Evolutionary conservation across 1,284 basidiomycete genomes (phyloP).

Genomic region (Trichosporon asahii): DNA sequence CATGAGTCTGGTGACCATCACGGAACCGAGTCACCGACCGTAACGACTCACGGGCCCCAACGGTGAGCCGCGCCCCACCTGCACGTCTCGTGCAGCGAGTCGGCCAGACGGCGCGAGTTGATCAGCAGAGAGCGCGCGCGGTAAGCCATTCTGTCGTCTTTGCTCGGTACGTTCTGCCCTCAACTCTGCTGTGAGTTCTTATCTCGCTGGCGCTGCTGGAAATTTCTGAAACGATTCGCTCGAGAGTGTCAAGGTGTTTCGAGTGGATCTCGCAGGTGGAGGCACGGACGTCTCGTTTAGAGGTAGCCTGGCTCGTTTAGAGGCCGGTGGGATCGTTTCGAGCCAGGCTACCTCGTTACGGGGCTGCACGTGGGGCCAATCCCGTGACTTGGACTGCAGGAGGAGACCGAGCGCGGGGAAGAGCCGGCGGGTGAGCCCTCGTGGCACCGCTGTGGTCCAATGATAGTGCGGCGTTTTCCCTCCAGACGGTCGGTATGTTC

Average conservation of each 20-base stretch:
- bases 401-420: neutral
- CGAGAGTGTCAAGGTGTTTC: neutral
- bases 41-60: conserved; percentile 16
- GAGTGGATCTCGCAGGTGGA: neutral
- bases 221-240: neutral
- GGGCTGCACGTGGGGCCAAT: neutral
- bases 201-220: neutral
- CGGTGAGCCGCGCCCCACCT: conserved; percentile 31
- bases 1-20: neutral
- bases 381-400: neutral
- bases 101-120: conserved; percentile 35
- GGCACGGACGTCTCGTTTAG: no score
- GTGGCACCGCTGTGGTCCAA: neutral
- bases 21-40: neutral
- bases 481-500: neutral
- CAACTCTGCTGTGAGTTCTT: neutral
- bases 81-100: conserved; percentile 40
- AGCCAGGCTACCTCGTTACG: neutral
- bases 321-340: no score
- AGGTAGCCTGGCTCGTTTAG: no score
- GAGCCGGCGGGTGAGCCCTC: neutral
- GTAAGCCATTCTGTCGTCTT: neutral
- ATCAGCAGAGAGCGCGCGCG: conserved; percentile 19
- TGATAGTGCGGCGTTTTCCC: neutral
- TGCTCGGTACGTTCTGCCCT: neutral